Evolutionary conservation across 2,329 filamentous ascomycete genomes (phyloP).

Genomic region (Sporothrix schenckii): DNA sequence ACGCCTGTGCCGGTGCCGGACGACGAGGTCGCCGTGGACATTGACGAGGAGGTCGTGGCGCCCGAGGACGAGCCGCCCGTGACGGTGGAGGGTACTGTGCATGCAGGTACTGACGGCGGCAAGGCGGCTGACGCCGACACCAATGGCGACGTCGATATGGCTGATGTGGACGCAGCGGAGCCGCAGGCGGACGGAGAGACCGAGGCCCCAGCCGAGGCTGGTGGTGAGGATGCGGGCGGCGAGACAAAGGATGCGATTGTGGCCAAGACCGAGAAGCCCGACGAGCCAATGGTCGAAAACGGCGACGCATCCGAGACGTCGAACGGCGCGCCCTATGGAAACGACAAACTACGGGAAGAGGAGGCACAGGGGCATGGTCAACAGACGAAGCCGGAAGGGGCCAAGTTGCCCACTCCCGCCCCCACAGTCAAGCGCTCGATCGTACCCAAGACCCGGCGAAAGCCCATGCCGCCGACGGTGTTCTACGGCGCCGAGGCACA

Average conservation of each 20-base stretch:
- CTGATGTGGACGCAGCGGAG: conserved; percentile 3
- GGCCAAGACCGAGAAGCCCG: neutral
- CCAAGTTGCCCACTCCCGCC: neutral
- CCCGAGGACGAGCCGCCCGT: conserved; percentile 20
- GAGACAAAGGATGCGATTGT: neutral
- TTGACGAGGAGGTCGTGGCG: conserved; percentile 13
- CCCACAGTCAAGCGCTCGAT: neutral
- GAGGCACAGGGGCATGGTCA: conserved; percentile 4
- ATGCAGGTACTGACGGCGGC: conserved; percentile 43
- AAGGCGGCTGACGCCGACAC: neutral
- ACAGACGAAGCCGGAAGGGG: neutral
- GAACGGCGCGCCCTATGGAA: neutral
- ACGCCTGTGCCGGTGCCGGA: conserved; percentile 37
- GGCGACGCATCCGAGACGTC: neutral
- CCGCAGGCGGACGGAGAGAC: neutral
- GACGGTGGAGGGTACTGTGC: conserved; percentile 59
- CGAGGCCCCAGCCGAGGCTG: neutral
- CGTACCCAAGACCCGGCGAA: neutral
- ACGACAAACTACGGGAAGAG: neutral
- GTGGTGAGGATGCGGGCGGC: neutral
- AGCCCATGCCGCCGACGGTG: conserved; percentile 55
- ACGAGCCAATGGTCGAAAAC: neutral
- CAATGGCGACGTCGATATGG: conserved; percentile 7
- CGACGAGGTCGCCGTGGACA: conserved; percentile 18
- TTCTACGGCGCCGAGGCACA: conserved; percentile 82